Percentiles rank a stretch among this genome's conserved stretches.
These are phyloP conservation scores for Nakazawaea holstii DNA, from an alignment of 805 yeast genomes.

Conservation along the genomic window DNA sequence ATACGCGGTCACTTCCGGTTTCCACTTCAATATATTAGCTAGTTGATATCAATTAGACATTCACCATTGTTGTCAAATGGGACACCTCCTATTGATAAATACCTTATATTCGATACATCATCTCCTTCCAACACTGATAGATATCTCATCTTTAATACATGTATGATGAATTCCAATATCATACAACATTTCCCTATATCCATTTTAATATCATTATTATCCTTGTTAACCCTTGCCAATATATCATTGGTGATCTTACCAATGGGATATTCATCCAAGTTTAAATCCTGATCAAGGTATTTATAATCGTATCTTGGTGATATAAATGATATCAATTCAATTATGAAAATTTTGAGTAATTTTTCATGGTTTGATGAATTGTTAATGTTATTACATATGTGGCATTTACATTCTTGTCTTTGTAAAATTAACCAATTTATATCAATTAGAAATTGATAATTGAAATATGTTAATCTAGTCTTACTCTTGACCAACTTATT, in stretches of 20 bases:
- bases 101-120: too few species aligned
- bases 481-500: not conserved
- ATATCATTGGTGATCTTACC: constrained; percentile 3
- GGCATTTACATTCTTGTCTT: too few species aligned
- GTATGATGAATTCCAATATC: too few species aligned
- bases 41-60: too few species aligned
- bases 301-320: constrained; percentile 4
- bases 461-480: not conserved
- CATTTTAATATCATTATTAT: not conserved
- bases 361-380: not conserved
- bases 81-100: too few species aligned
- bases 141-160: too few species aligned
- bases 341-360: not conserved
- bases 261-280: constrained; percentile 1
- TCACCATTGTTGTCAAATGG: too few species aligned
- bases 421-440: not conserved
- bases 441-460: not conserved
- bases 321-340: not conserved
- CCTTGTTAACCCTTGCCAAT: not conserved
- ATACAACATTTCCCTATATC: too few species aligned
- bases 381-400: too few species aligned
- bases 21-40: too few species aligned
- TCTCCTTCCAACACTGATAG: too few species aligned
- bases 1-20: too few species aligned
- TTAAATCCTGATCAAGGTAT: constrained; percentile 2